phyloP scores from a whole-genome alignment of 768 basidiomycete genomes.

The Gloeostereum incarnatum region DNA sequence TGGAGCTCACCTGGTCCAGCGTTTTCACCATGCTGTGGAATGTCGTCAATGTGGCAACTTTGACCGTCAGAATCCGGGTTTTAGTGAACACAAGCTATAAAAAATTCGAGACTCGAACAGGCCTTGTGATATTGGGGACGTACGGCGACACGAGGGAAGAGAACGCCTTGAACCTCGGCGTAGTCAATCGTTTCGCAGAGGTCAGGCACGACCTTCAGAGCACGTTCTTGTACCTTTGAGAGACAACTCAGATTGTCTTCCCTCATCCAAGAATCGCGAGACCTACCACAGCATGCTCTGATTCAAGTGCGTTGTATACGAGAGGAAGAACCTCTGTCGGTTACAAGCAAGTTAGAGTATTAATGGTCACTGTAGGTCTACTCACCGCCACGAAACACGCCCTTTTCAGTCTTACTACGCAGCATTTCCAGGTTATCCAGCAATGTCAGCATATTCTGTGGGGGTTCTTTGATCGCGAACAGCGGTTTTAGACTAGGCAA shows the following conservation, averaged over 20 bases:
- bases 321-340: conserved; percentile 87
- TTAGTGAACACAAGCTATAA: conserved; percentile 83
- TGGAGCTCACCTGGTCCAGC: conserved; percentile 61
- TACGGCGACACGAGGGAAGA: conserved; percentile 92
- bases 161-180: conserved; percentile 82
- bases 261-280: background rate
- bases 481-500: conserved; percentile 85
- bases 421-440: conserved; percentile 84
- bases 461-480: conserved; percentile 88
- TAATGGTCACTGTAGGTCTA: conserved; percentile 8
- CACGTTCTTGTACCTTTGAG: conserved; percentile 81
- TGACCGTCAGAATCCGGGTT: conserved; percentile 83
- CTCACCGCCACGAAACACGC: conserved; percentile 83
- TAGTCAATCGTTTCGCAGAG: conserved; percentile 94
- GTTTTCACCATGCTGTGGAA: conserved; percentile 85
- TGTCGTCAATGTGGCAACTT: conserved; percentile 80
- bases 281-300: conserved; percentile 78
- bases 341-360: background rate
- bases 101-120: conserved; percentile 4
- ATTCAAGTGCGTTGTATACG: conserved; percentile 92
- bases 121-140: conserved; percentile 15
- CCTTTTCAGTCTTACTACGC: conserved; percentile 83
- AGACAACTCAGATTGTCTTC: conserved; percentile 7
- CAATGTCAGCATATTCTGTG: conserved; percentile 93
- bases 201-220: conserved; percentile 72